Base-by-base conservation (phyloP, 495 filamentous ascomycete genomes). In the Immersiella caudata region DNA sequence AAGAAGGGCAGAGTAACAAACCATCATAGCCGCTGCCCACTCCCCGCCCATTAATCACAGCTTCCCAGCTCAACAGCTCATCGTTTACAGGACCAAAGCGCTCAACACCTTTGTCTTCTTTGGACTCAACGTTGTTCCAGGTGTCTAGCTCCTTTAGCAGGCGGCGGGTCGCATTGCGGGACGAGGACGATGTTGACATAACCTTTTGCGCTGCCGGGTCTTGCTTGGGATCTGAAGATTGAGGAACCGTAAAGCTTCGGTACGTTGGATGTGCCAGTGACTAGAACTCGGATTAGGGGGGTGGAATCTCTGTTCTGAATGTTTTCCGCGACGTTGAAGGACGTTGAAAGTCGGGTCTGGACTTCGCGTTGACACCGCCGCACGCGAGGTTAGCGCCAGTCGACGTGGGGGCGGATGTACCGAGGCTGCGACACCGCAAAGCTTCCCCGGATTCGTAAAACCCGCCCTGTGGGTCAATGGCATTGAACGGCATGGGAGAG, bases 61-160 rank as follows among this genome's bases (percentile, higher is more conserved):
- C 91, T 73, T 90, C 87, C 90, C 93, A 95, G 65, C 82, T 81
- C 27, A 93, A 77, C 35, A 97, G 75, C 72, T 94, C 85, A 36
- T 88, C 86, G 65, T 93, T 90, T 67, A 89, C 79, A 14, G 91
- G 92, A 5, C 88, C 86, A 3, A 96, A 87, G 58, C 88, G 83
- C 76, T 83, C 78, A 70, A 85, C 78, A 16, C 81, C 78, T 64
- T 68, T 70, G 63, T 84, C 82, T 50, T 70, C 68, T 36, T 69
- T 63, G 56, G 67, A 60, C 67, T 80, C 81, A 73, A 70, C 68
- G 60, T 75, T 73, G 60, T 51, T 69, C 80, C 81, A 80, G n/a
- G 64, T 72, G 12, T 73, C 73, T 21, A 83, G 70, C 69, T 84
- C 82, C 54, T 78, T 79, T 5, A 81, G 60, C 56, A 84, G 73